Evolutionary conservation across 331 rosid genomes (phyloP).

Genomic region (Cydonia oblonga): DNA sequence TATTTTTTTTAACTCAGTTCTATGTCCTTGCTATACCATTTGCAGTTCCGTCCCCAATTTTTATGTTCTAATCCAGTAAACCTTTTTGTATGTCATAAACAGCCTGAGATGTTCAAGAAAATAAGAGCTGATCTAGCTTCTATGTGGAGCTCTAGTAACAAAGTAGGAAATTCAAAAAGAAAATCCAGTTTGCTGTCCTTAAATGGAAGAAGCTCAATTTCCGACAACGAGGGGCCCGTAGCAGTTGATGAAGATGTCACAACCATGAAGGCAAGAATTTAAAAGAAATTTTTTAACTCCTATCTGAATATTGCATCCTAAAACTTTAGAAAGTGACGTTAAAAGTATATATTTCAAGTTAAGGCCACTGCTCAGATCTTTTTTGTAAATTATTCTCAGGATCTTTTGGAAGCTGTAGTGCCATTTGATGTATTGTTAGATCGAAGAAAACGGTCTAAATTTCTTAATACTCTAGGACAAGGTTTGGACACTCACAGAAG

Average conservation of each 20-base stretch:
- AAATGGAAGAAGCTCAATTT: constrained; percentile 29
- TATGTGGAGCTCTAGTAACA: constrained; percentile 69
- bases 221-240: constrained; percentile 27
- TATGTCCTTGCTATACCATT: background rate
- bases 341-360: background rate
- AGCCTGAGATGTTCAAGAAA: constrained; percentile 83
- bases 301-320: constrained; percentile 6
- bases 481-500: constrained; percentile 30
- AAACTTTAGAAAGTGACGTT: background rate
- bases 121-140: constrained; percentile 85
- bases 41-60: background rate
- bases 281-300: background rate
- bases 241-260: constrained; percentile 48
- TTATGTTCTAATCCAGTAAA: background rate
- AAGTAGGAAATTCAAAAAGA: constrained; percentile 43
- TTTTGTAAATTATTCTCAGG: constrained; percentile 35
- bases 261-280: constrained; percentile 54
- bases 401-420: constrained; percentile 86
- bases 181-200: constrained; percentile 33
- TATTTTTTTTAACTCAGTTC: no score
- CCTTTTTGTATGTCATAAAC: constrained; percentile 23
- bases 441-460: constrained; percentile 57
- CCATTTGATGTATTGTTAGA: constrained; percentile 83
- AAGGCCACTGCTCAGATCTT: background rate
- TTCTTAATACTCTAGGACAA: constrained; percentile 45